Base-by-base conservation (phyloP, 2,329 filamentous ascomycete genomes). In the Paecilomyces formosus region DNA sequence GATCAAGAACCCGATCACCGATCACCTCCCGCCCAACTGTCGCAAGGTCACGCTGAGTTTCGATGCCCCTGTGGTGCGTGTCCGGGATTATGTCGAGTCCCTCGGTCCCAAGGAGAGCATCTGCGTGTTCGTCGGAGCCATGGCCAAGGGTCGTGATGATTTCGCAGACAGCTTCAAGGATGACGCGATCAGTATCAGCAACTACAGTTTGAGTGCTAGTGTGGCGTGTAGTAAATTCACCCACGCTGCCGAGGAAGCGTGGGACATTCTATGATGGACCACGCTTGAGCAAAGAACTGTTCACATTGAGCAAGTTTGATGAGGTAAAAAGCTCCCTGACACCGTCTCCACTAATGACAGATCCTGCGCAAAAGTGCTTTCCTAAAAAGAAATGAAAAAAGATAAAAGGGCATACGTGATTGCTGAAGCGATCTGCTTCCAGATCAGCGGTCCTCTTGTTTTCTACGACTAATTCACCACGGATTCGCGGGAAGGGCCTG, bases 181-280 rank as follows among this genome's bases (percentile, higher is more conserved):
- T 72, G 94, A 99, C 78, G 90, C 95, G 70, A 97, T 99, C 72
- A 91, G 89, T 68, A 97, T 99, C 79, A 97, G 93, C 82, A 96
- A 97, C 76, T 99, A 90, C 82, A 96, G 92, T 71, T 82, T 99
- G 63, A 96, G 91, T 70, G 94, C 94, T 61, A 97, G 93, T 79
- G 94, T 99, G 62, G 93, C 94, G 51, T 99, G 94, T 83, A 97
- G 93, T 85, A 99, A 97, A 77, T 97, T 99, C 81, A 97, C 94
- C 77, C 94, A 99, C 76, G 94, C 93, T 49, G 93, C 92, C 51
- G 94, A 99, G 78, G 94, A 99, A 74, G 88, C 88, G 35, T 99
- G 94, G 94, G 87, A 90, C 71, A 89, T 99, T 66, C 84, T 97
- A 69, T 99, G 86, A 82, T 57, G 21, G n/a, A 26, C 55, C 54